Percentiles rank a stretch among this genome's conserved stretches.
These are phyloP conservation scores for Excoecaria cochinchinensis DNA, from an alignment of 345 rosid genomes.

Conservation along the genomic window DNA sequence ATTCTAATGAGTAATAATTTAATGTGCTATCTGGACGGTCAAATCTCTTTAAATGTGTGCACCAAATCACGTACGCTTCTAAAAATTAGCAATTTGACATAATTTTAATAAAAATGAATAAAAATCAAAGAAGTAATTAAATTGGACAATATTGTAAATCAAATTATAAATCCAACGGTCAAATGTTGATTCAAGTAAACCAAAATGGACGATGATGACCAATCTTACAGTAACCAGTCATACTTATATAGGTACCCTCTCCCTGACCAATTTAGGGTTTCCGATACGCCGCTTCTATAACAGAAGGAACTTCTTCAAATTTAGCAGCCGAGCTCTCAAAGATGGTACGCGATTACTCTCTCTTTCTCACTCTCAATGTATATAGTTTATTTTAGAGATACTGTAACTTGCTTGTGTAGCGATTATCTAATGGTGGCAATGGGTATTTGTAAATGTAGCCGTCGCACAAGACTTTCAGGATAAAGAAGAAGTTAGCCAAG, in stretches of 20 bases:
- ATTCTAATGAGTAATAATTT: too few relatives aligned
- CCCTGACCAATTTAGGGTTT: not conserved
- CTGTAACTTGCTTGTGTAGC: not conserved
- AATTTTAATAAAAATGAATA: too few relatives aligned
- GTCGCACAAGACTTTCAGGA: slow-evolving; percentile 86
- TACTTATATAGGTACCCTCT: not conserved
- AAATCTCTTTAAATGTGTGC: too few relatives aligned
- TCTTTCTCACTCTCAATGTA: not conserved
- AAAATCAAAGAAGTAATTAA: too few relatives aligned
- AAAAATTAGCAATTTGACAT: too few relatives aligned
- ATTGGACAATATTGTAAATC: too few relatives aligned
- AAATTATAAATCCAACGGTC: not conserved
- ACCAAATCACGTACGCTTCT: too few relatives aligned
- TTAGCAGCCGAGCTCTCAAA: not conserved
- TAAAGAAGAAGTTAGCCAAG: slow-evolving; percentile 76
- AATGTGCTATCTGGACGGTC: too few relatives aligned
- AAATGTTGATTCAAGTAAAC: not conserved
- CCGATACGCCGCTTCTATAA: not conserved
- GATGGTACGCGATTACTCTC: not conserved
- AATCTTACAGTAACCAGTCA: not conserved
- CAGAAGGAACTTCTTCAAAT: too few relatives aligned
- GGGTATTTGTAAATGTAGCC: slow-evolving; percentile 41
- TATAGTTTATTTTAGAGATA: not conserved
- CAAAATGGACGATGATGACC: not conserved
- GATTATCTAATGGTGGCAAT: not conserved